Evolutionary conservation across 257 asterid genomes (phyloP).

Genomic region (Datura wrightii): DNA sequence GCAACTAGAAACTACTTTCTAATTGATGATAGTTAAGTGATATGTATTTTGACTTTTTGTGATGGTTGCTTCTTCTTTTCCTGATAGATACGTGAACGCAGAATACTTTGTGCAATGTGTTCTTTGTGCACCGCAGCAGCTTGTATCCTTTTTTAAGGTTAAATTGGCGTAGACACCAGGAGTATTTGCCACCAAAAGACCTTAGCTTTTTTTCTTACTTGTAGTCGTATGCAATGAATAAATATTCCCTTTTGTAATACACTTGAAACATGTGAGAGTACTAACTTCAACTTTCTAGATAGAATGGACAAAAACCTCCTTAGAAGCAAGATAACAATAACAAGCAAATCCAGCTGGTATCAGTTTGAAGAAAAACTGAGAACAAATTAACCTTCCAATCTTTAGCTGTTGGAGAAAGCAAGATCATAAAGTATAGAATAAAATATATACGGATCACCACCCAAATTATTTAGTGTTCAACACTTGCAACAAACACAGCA

Average conservation of each 20-base stretch:
- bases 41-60: background rate
- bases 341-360: slow-evolving; percentile 2
- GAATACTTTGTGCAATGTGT: too few relatives aligned
- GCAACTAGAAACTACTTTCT: background rate
- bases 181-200: background rate
- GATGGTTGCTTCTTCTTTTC: too few relatives aligned
- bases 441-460: background rate
- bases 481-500: background rate
- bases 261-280: background rate
- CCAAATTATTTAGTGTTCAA: background rate
- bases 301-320: background rate
- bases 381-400: background rate
- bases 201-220: background rate
- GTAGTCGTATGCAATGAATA: background rate
- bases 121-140: background rate
- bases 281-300: background rate
- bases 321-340: background rate
- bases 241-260: background rate
- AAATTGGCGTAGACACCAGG: background rate
- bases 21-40: background rate
- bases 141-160: background rate
- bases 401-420: background rate
- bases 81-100: too few relatives aligned
- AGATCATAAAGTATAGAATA: background rate
- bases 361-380: background rate